Evolutionary conservation across 768 basidiomycete genomes (phyloP).

Genomic region (Terana coerulea): DNA sequence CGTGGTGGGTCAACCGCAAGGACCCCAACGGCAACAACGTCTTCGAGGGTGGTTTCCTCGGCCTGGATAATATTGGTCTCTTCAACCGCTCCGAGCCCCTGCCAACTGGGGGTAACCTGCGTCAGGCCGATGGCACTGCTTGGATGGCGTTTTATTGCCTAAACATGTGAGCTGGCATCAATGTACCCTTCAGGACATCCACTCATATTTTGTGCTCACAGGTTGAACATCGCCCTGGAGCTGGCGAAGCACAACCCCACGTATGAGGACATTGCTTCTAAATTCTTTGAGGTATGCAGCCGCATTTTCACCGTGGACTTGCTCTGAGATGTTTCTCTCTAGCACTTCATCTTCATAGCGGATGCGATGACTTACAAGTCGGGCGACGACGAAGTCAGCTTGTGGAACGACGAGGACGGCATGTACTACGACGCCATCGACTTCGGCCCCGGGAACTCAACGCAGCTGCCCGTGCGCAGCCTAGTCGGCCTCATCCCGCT

Average conservation of each 20-base stretch:
- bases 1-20: constrained; percentile 99
- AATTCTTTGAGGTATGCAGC: constrained; percentile 80
- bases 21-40: constrained; percentile 93
- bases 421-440: constrained; percentile 99
- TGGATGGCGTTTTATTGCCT: constrained; percentile 99
- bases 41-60: constrained; percentile 98
- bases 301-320: background rate
- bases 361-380: constrained; percentile 96
- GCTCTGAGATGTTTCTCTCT: background rate
- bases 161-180: constrained; percentile 90
- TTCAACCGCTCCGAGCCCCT: constrained; percentile 98
- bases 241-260: constrained; percentile 96
- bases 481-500: constrained; percentile 98
- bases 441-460: constrained; percentile 74
- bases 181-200: background rate
- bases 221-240: constrained; percentile 96
- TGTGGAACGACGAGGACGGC: constrained; percentile 97
- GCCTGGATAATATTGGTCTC: constrained; percentile 95
- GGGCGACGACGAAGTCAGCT: constrained; percentile 71
- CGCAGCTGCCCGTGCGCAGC: constrained; percentile 91
- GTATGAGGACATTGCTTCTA: constrained; percentile 98
- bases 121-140: constrained; percentile 97
- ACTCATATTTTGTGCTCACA: too few species aligned
- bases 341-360: constrained; percentile 98
- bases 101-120: constrained; percentile 89